phyloP scores from a whole-genome alignment of 345 rosid species.

The Nasturtium officinale region DNA sequence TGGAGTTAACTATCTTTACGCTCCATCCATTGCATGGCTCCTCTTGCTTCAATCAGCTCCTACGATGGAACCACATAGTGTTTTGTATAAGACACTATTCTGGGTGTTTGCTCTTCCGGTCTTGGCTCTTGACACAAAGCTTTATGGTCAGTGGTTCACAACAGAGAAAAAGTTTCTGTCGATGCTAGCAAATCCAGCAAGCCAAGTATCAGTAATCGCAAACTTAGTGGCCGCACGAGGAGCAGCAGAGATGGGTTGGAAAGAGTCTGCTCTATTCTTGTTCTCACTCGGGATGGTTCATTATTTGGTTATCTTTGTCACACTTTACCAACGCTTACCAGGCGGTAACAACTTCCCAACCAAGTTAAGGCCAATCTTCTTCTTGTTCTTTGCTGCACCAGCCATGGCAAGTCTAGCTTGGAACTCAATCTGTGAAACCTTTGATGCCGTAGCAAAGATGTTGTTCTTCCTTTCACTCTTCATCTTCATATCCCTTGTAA shows the following conservation, averaged over 20 bases:
- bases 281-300: slow-evolving; percentile 71
- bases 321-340: slow-evolving; percentile 66
- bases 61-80: neutral
- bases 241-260: slow-evolving; percentile 65
- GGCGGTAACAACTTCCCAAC: slow-evolving; percentile 50
- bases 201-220: slow-evolving; percentile 65
- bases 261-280: slow-evolving; percentile 60
- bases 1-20: slow-evolving; percentile 66
- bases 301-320: slow-evolving; percentile 69
- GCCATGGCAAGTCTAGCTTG: slow-evolving; percentile 69
- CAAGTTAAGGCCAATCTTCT: slow-evolving; percentile 59
- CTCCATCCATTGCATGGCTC: slow-evolving; percentile 73
- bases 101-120: slow-evolving; percentile 53
- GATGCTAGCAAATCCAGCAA: slow-evolving; percentile 61
- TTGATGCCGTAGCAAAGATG: slow-evolving; percentile 58
- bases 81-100: slow-evolving; percentile 42
- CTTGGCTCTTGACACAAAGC: slow-evolving; percentile 57
- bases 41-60: slow-evolving; percentile 73
- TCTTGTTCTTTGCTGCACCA: slow-evolving; percentile 74
- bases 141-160: slow-evolving; percentile 84
- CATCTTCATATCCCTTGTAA: slow-evolving; percentile 66
- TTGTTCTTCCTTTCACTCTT: slow-evolving; percentile 62
- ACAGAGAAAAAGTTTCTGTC: slow-evolving; percentile 63
- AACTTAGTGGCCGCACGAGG: slow-evolving; percentile 62
- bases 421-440: slow-evolving; percentile 59